A percentile compares a stretch with the other conserved stretches of the same genome.
Evolutionary conservation across 208 protist species (phyloP).

Genomic region (Leptomonas pyrrhocoris): DNA sequence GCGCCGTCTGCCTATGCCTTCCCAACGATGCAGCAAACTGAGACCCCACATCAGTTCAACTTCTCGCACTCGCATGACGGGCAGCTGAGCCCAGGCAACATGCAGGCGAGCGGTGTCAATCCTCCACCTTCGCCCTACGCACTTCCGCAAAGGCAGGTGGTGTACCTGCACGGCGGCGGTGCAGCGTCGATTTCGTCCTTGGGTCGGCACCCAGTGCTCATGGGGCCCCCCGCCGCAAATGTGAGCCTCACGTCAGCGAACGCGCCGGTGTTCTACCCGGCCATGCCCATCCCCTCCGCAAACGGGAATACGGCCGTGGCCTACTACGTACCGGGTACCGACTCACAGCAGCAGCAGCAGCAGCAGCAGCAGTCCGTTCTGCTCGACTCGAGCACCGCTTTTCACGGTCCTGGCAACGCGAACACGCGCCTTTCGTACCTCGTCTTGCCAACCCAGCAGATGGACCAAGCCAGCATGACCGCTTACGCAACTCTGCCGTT

Average conservation of each 20-base stretch:
- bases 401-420: background rate
- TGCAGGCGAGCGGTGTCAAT: background rate
- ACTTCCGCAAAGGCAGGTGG: background rate
- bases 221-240: background rate
- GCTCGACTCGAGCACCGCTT: background rate
- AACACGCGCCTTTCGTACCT: conserved; percentile 1
- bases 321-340: background rate
- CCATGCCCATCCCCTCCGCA: background rate
- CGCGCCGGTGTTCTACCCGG: background rate
- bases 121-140: conserved; percentile 1
- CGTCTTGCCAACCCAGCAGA: background rate
- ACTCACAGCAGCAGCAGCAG: conserved; percentile 2
- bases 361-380: conserved; percentile 8
- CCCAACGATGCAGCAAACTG: background rate
- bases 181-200: background rate
- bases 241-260: background rate
- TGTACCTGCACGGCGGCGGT: conserved; percentile 4
- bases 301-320: background rate
- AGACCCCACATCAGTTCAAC: background rate
- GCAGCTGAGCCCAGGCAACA: background rate
- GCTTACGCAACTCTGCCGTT: background rate
- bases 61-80: background rate
- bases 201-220: background rate
- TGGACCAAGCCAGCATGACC: background rate
- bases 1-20: background rate